Percentiles rank a stretch among this genome's conserved stretches.
These are phyloP conservation scores for Apodospora peruviana DNA, from an alignment of 495 filamentous ascomycete genomes.

Conservation along the genomic window DNA sequence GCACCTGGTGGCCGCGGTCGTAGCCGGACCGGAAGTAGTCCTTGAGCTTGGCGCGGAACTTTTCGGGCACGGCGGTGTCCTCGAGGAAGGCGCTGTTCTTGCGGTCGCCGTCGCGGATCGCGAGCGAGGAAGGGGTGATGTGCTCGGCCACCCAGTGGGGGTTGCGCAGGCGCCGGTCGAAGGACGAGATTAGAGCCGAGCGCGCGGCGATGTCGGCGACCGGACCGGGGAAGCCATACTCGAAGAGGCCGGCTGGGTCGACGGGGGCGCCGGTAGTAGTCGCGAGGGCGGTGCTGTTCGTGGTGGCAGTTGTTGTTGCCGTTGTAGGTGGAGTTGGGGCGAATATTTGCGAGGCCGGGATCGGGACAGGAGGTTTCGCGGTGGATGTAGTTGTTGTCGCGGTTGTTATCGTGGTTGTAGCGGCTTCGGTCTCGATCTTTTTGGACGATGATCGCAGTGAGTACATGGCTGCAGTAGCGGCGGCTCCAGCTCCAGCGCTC, in stretches of 20 bases:
- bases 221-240: slow-evolving; percentile 96
- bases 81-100: slow-evolving; percentile 79
- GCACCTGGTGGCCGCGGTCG: slow-evolving; percentile 96
- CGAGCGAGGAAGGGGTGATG: slow-evolving; percentile 85
- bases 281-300: slow-evolving; percentile 29
- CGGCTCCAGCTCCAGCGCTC: slow-evolving; percentile 83
- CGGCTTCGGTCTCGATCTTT: slow-evolving; percentile 28
- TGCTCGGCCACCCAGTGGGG: slow-evolving; percentile 96
- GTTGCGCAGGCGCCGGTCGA: slow-evolving; percentile 87
- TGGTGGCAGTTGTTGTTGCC: slow-evolving; percentile 3
- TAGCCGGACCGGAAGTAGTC: slow-evolving; percentile 95
- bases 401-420: slow-evolving; percentile 37
- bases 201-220: slow-evolving; percentile 73
- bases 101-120: slow-evolving; percentile 70
- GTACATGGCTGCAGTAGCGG: slow-evolving; percentile 68
- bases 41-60: slow-evolving; percentile 82
- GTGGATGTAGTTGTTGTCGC: slow-evolving; percentile 36
- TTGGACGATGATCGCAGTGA: slow-evolving; percentile 51
- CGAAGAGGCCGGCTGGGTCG: slow-evolving; percentile 82
- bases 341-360: slow-evolving; percentile 39
- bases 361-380: slow-evolving; percentile 31
- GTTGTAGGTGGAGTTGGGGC: slow-evolving; percentile 2
- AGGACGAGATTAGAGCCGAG: slow-evolving; percentile 72
- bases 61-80: slow-evolving; percentile 69
- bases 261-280: slow-evolving; percentile 50